phyloP scores from a whole-genome alignment of 768 basidiomycete species.

The Dentipellis sp. region DNA sequence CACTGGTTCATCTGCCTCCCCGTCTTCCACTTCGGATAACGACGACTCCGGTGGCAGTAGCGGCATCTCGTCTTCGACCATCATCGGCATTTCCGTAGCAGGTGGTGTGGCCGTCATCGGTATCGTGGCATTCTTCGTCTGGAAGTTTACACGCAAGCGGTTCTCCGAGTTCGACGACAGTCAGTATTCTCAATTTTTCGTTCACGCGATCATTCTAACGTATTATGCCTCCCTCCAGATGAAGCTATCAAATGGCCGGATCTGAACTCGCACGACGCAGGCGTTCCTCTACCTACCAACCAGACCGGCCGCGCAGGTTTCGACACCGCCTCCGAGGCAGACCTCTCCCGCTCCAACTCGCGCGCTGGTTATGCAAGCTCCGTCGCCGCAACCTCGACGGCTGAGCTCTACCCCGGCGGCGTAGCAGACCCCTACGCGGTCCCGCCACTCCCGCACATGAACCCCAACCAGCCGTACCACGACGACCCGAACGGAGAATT shows the following conservation, averaged over 20 bases:
- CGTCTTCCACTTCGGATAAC: constrained; percentile 14
- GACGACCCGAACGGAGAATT: constrained; percentile 50
- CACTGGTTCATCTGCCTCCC: constrained; percentile 12
- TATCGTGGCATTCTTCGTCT: constrained; percentile 66
- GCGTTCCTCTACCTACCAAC: constrained; percentile 49
- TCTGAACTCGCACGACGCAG: constrained; percentile 52
- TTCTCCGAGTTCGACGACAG: constrained; percentile 66
- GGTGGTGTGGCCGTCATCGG: constrained; percentile 70
- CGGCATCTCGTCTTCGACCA: constrained; percentile 60
- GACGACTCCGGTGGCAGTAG: constrained; percentile 12
- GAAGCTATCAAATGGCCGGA: constrained; percentile 93
- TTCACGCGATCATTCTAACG: constrained; percentile 1
- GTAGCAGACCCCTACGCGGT: constrained; percentile 70
- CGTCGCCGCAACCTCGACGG: constrained; percentile 34
- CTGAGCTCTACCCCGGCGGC: constrained; percentile 26
- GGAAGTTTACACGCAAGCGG: constrained; percentile 82
- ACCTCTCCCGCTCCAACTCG: constrained; percentile 40
- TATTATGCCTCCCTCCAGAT: constrained; percentile 29
- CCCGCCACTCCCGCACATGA: constrained; percentile 72
- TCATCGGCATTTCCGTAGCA: constrained; percentile 73
- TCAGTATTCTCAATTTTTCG: constrained; percentile 29
- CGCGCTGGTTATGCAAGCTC: constrained; percentile 37
- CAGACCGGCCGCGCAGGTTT: constrained; percentile 67
- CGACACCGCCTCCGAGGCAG: constrained; percentile 53
- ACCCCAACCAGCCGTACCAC: constrained; percentile 67